These are phyloP conservation scores for Bondarzewia mesenterica DNA, from an alignment of 1,284 basidiomycete species.

Conservation along the genomic window DNA sequence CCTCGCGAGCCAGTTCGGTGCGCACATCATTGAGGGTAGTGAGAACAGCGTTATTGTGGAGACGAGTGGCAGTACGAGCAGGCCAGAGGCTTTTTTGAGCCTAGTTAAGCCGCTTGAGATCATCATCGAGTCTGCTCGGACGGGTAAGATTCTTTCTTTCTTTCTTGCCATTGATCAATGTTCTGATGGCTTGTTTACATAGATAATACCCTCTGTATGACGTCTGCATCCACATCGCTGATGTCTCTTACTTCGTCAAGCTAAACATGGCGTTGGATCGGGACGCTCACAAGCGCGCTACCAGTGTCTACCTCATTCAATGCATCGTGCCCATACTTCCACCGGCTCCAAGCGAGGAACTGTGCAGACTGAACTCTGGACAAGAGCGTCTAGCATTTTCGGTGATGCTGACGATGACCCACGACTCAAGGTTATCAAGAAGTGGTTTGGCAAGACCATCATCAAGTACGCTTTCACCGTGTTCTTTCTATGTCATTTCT, in stretches of 20 bases:
- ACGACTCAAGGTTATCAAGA: conserved; percentile 80
- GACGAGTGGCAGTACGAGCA: conserved; percentile 83
- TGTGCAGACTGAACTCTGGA: conserved; percentile 86
- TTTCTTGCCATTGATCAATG: too few relatives aligned
- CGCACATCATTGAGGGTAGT: conserved; percentile 90
- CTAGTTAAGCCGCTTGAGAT: conserved; percentile 92
- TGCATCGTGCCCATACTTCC: conserved; percentile 96
- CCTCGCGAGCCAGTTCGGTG: conserved; percentile 86
- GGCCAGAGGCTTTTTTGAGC: conserved; percentile 90
- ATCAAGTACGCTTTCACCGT: conserved; percentile 74
- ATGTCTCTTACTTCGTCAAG: conserved; percentile 95
- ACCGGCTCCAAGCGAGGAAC: conserved; percentile 81
- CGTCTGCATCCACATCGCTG: conserved; percentile 91
- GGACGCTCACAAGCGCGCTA: conserved; percentile 95
- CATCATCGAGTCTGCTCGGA: conserved; percentile 85
- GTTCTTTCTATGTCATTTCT: conserved; percentile 9
- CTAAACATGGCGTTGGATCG: conserved; percentile 94
- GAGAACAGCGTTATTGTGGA: conserved; percentile 94
- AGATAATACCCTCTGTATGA: conserved; percentile 91
- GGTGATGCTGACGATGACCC: conserved; percentile 79
- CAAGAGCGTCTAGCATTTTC: conserved; percentile 89
- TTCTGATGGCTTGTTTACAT: too few relatives aligned
- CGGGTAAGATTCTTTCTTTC: conserved; percentile 48
- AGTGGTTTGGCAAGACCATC: conserved; percentile 90
- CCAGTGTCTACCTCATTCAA: conserved; percentile 94